A percentile compares a stretch with the other conserved stretches of the same genome.
These are phyloP conservation scores for Earliella scabrosa DNA, from an alignment of 1,284 basidiomycete species.

Conservation along the genomic window DNA sequence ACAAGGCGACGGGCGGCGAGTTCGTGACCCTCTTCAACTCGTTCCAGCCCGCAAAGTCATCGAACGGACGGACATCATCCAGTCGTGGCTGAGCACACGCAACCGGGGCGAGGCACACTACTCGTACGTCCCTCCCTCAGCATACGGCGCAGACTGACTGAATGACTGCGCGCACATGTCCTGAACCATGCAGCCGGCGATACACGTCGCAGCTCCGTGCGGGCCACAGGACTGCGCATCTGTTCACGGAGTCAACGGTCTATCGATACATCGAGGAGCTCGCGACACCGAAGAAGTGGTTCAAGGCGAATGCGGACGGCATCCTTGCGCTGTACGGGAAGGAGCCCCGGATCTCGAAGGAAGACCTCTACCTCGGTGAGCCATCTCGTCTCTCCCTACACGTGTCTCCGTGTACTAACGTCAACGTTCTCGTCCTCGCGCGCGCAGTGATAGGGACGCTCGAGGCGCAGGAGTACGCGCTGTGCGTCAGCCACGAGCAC, in stretches of 20 bases:
- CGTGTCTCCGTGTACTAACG: not conserved
- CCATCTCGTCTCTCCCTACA: slow-evolving; percentile 6
- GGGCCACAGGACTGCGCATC: no score
- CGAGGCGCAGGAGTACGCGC: slow-evolving; percentile 65
- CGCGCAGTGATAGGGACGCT: slow-evolving; percentile 70
- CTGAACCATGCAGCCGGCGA: slow-evolving; percentile 68
- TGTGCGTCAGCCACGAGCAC: slow-evolving; percentile 73
- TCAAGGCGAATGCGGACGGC: slow-evolving; percentile 67
- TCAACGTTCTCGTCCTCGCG: not conserved
- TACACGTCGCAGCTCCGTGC: no score
- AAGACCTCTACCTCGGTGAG: slow-evolving; percentile 74
- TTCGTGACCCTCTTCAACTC: slow-evolving; percentile 77
- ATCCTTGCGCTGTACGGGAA: slow-evolving; percentile 61
- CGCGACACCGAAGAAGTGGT: no score
- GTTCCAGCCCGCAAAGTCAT: slow-evolving; percentile 49
- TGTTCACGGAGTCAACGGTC: no score
- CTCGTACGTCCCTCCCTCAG: slow-evolving; percentile 36
- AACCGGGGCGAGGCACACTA: slow-evolving; percentile 34
- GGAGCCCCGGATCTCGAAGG: no score
- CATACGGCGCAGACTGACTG: no score
- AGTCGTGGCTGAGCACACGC: slow-evolving; percentile 52
- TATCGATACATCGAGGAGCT: no score
- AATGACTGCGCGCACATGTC: no score
- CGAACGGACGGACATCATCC: slow-evolving; percentile 57
- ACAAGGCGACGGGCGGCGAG: slow-evolving; percentile 50